Percentiles rank a stretch among this genome's conserved stretches.
Evolutionary conservation across 768 basidiomycete genomes (phyloP).

Genomic region (Psilocybe sp.): DNA sequence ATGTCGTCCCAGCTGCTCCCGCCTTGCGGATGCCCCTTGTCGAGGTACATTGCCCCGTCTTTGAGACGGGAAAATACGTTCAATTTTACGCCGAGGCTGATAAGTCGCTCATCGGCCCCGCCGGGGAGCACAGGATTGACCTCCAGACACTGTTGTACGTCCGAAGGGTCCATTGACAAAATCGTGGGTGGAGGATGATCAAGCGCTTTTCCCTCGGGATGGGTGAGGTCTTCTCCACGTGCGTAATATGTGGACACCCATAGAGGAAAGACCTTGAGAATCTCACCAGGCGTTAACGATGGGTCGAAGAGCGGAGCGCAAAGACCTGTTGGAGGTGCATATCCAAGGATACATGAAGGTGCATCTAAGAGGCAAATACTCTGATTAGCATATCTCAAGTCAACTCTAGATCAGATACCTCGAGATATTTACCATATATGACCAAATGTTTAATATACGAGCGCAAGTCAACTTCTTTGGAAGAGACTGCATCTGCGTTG

Average conservation of each 20-base stretch:
- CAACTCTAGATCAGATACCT: neutral
- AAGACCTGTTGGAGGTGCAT: neutral
- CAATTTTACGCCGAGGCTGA: neutral
- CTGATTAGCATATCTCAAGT: neutral
- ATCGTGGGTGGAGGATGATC: conserved; percentile 1
- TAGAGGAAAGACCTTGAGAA: conserved; percentile 2
- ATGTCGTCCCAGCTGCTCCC: neutral
- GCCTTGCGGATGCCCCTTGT: neutral
- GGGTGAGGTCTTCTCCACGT: neutral
- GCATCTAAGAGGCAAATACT: neutral
- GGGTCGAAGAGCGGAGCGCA: conserved; percentile 7
- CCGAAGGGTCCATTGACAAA: conserved; percentile 4
- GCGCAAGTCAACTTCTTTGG: neutral
- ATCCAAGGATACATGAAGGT: conserved; percentile 3
- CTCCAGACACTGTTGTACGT: conserved; percentile 1
- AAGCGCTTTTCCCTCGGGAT: conserved; percentile 1
- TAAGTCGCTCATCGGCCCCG: conserved; percentile 3
- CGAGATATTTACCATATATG: conserved; percentile 1
- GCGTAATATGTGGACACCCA: conserved; percentile 7
- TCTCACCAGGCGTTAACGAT: conserved; percentile 1
- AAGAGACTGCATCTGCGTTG: neutral
- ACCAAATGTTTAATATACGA: conserved; percentile 1
- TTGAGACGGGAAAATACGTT: neutral
- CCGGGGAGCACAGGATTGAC: conserved; percentile 3
- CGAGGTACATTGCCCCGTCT: conserved; percentile 1